Conservation (phyloP, 495 filamentous ascomycete genomes). For the Podospora tetraspora region DNA sequence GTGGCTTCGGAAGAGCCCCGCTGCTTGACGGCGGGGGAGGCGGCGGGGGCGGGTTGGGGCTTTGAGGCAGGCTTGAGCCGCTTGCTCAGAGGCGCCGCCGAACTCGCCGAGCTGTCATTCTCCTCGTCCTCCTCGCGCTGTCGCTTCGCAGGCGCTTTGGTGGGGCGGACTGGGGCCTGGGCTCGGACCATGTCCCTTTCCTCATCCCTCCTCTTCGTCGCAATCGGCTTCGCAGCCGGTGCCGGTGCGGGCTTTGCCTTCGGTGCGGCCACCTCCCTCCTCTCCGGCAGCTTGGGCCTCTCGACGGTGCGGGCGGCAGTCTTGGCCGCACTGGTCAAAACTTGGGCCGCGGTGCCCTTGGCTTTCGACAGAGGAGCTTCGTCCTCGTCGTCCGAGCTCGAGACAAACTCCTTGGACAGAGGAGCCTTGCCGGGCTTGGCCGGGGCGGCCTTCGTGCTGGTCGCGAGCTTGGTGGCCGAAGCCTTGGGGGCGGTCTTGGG, state of each 20-base stretch:
- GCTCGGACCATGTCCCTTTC: conserved; percentile 31
- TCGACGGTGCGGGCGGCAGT: conserved; percentile 32
- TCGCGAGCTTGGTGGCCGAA: conserved; percentile 20
- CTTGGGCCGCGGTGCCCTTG: conserved; percentile 25
- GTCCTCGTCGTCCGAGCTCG: conserved; percentile 67
- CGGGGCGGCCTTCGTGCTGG: conserved; percentile 31
- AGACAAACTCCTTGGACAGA: conserved; percentile 66
- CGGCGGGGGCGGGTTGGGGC: conserved; percentile 11
- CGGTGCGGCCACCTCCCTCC: conserved; percentile 26
- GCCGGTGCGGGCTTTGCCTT: conserved; percentile 17
- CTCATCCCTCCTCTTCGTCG: conserved; percentile 23
- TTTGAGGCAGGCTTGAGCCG: conserved; percentile 40
- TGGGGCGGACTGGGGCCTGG: conserved; percentile 28
- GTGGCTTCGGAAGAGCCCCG: conserved; percentile 43
- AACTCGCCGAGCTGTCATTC: conserved; percentile 44
- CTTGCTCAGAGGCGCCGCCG: conserved; percentile 46
- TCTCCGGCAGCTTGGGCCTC: conserved; percentile 24
- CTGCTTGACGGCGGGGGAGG: conserved; percentile 25
- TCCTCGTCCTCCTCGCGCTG: conserved; percentile 39
- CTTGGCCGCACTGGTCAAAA: conserved; percentile 17
- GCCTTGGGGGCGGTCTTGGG: neutral
- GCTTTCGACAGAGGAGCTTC: conserved; percentile 35
- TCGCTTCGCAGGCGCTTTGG: conserved; percentile 30
- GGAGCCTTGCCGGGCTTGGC: conserved; percentile 18
- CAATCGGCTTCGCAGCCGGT: conserved; percentile 6